phyloP scores from a whole-genome alignment of 345 rosid genomes.

The Eucalyptus cloeziana region DNA sequence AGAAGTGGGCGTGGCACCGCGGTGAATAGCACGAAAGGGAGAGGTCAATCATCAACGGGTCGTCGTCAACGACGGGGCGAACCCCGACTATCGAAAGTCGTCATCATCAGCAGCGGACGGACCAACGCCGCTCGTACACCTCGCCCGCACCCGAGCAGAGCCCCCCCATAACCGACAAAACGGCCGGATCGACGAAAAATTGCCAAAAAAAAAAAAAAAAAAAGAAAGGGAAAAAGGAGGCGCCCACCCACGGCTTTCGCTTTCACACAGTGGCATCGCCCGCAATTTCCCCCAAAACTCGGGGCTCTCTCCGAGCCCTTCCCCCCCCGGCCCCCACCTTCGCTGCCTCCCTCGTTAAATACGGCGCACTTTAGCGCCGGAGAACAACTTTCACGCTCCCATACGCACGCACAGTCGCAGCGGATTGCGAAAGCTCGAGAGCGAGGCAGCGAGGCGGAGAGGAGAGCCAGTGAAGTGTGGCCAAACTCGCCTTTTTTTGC shows the following conservation, averaged over 20 bases:
- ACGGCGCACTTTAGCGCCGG: conserved; percentile 18
- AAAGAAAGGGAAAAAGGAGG: neutral
- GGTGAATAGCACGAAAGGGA: neutral
- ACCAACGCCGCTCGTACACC: neutral
- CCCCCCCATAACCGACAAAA: neutral
- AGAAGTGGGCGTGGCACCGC: neutral
- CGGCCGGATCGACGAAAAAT: neutral
- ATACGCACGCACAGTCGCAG: neutral
- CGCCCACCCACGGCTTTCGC: neutral
- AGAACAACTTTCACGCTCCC: neutral
- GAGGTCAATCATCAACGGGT: neutral
- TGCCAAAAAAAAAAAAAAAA: fast-evolving
- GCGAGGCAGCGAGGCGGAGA: neutral
- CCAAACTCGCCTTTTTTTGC: neutral
- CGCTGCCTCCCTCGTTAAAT: neutral
- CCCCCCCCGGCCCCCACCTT: neutral
- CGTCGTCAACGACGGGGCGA: neutral
- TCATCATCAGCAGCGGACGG: neutral
- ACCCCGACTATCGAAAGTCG: neutral
- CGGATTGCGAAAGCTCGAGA: neutral
- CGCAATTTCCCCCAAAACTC: conserved; percentile 5
- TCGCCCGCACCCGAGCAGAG: neutral
- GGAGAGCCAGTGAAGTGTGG: neutral
- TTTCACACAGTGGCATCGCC: conserved; percentile 11
- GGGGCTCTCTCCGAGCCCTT: neutral